phyloP scores from a whole-genome alignment of 1,284 basidiomycete species.

The Albatrellus sp. region DNA sequence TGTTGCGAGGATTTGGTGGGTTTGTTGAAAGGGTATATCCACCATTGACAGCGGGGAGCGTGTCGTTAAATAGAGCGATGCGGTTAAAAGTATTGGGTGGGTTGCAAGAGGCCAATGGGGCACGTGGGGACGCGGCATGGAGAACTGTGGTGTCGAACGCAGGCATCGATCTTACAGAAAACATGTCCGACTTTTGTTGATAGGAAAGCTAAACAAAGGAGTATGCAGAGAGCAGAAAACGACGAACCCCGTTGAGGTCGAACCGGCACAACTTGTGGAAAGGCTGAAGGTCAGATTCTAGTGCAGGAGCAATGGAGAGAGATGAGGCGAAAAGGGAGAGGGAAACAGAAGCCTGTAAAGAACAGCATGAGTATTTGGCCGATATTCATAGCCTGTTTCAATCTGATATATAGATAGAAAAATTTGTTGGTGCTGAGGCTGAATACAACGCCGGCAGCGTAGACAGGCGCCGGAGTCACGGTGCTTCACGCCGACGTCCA shows the following conservation, averaged over 20 bases:
- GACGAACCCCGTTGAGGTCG: conserved; percentile 26
- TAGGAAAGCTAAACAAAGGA: background rate
- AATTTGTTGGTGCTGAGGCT: no score
- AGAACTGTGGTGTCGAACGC: conserved; percentile 1
- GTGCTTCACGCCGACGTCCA: no score
- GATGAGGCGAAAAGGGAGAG: conserved; percentile 34
- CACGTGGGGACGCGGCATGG: background rate
- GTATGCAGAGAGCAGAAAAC: background rate
- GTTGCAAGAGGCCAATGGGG: background rate
- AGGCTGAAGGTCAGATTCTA: conserved; percentile 49
- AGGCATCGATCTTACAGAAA: background rate
- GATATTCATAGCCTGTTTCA: background rate
- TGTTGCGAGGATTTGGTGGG: conserved; percentile 62
- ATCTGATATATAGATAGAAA: no score
- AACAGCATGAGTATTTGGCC: conserved; percentile 4
- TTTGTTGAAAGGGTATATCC: conserved; percentile 56
- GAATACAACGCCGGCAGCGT: background rate
- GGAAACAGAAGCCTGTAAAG: conserved; percentile 36
- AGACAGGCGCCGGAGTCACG: background rate
- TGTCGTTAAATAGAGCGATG: conserved; percentile 1
- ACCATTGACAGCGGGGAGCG: conserved; percentile 5
- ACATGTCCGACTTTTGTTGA: background rate
- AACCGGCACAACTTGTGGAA: conserved; percentile 39
- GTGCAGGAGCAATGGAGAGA: conserved; percentile 37
- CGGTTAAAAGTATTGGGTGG: background rate